Base-by-base conservation (phyloP, 495 filamentous ascomycete genomes). In the Trichoderma orchidacearum region DNA sequence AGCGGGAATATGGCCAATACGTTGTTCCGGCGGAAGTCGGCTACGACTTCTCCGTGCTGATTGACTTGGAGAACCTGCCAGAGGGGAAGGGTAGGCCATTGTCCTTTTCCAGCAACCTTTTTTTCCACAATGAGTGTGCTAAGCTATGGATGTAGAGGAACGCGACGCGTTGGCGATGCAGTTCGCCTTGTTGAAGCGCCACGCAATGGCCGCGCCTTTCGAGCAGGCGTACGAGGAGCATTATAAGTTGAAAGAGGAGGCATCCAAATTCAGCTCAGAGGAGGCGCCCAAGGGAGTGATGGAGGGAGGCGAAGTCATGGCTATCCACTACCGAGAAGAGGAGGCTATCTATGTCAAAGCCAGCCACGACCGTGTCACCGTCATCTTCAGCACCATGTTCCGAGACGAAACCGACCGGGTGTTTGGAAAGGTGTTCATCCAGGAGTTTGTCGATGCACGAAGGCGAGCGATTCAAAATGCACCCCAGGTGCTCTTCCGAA, bases 321-420 rank as follows among this genome's bases (percentile, higher is more conserved):
- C 91, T 2, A 93, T 98, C 58, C 91, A 96, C 63, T 97, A 98
- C 73, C 85, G 93, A 17, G 94, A 98, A 61, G 93, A 97, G 74
- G 93, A 98, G 67, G 93, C 93, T n/a, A 96, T 98, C 66, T 98
- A 95, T 70, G 89, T 98, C 75, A 96, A 97, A 71, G 92, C 93
- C 30, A 94, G 86, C 68, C 86, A 90, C 68, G 93, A 98, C 66
- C 85, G 93, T 55, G 94, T 98, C 35, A 98, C 93, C 0, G 91
- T 98, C 64, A 97, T 98, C 66, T 98, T 98, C 81, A 95, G 90
- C 71, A 98, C 93, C 31, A 83, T 97, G 53, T 98, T 98, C 78
- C 72, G 92, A 34, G 94, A 98, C 68, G 93, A 98, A 74, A 98
- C 93, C 55, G 93, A 98, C 69, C 75, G 93, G 30, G 87, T 98